A percentile compares a stretch with the other conserved stretches of the same genome.
These are phyloP conservation scores for Fomitopsis palustris DNA, from an alignment of 1,284 basidiomycete genomes.

Conservation along the genomic window DNA sequence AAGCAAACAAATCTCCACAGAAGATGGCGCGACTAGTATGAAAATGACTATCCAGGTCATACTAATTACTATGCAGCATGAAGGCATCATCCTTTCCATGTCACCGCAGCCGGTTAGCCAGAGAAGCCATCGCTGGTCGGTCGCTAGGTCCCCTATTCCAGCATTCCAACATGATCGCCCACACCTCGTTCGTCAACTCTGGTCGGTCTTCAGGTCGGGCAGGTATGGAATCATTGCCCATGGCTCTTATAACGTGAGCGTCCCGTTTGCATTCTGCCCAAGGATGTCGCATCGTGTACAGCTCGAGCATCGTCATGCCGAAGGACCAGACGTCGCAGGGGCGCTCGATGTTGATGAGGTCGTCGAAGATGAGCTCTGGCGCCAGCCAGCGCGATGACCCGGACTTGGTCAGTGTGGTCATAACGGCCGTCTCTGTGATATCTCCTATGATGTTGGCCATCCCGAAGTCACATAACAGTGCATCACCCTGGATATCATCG, in stretches of 20 bases:
- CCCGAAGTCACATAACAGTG: constrained; percentile 58
- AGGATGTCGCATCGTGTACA: constrained; percentile 46
- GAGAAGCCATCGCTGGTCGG: constrained; percentile 35
- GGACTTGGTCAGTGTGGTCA: constrained; percentile 39
- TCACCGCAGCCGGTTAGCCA: constrained; percentile 17
- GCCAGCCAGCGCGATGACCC: constrained; percentile 53
- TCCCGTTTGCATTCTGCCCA: constrained; percentile 45
- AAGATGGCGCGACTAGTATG: too few species aligned
- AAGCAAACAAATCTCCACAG: too few species aligned
- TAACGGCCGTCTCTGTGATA: constrained; percentile 41
- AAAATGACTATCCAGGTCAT: too few species aligned
- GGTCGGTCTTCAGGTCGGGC: constrained; percentile 31
- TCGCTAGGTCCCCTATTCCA: constrained; percentile 35
- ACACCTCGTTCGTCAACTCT: constrained; percentile 37
- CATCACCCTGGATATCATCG: constrained; percentile 36
- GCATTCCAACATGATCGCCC: constrained; percentile 40
- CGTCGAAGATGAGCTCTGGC: constrained; percentile 46
- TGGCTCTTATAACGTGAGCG: constrained; percentile 42
- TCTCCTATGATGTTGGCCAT: constrained; percentile 57
- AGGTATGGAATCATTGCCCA: constrained; percentile 36
- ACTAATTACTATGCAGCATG: too few species aligned
- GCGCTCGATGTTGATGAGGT: constrained; percentile 34
- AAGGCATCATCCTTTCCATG: too few species aligned
- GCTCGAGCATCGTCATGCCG: constrained; percentile 54
- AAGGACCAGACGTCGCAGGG: constrained; percentile 52